Evolutionary conservation across 2,329 filamentous ascomycete species (phyloP).

Genomic region (Ceratocystis papillata): DNA sequence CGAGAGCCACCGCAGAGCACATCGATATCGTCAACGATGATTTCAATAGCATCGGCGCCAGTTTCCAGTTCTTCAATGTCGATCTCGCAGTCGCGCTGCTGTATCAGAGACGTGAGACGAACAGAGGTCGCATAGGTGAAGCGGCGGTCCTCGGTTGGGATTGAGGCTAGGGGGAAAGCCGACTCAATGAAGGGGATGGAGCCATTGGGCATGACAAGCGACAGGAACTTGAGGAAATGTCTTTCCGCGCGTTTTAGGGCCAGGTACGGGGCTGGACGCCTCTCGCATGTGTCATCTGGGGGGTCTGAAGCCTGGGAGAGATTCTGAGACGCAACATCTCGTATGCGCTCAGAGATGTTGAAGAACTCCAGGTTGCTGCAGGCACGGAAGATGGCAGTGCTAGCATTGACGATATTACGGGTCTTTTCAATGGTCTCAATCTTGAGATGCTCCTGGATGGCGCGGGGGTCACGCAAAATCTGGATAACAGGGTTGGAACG

Average conservation of each 20-base stretch:
- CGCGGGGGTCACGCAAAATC: constrained; percentile 52
- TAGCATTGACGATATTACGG: constrained; percentile 47
- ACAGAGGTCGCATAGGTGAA: constrained; percentile 60
- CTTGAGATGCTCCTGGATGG: constrained; percentile 53
- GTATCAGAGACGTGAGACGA: constrained; percentile 46
- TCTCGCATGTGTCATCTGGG: constrained; percentile 28
- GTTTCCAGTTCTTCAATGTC: constrained; percentile 55
- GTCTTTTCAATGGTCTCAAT: constrained; percentile 47
- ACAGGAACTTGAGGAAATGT: constrained; percentile 59
- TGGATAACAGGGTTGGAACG: constrained; percentile 60
- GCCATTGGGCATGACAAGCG: constrained; percentile 45
- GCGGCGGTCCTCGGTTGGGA: constrained; percentile 48
- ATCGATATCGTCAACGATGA: constrained; percentile 36
- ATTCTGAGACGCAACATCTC: constrained; percentile 26
- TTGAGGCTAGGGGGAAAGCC: constrained; percentile 53
- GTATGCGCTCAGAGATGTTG: constrained; percentile 52
- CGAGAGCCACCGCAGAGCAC: constrained; percentile 18
- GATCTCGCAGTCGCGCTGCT: constrained; percentile 33
- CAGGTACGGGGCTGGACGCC: constrained; percentile 47
- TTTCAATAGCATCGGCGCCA: constrained; percentile 57
- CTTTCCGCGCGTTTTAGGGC: constrained; percentile 57
- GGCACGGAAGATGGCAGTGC: constrained; percentile 48
- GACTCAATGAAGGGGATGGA: constrained; percentile 50
- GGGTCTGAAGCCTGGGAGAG: constrained; percentile 20
- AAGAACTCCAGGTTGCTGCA: constrained; percentile 69